phyloP scores from a whole-genome alignment of 371 early-diverging fungal species.

The Mortierella sp. region DNA sequence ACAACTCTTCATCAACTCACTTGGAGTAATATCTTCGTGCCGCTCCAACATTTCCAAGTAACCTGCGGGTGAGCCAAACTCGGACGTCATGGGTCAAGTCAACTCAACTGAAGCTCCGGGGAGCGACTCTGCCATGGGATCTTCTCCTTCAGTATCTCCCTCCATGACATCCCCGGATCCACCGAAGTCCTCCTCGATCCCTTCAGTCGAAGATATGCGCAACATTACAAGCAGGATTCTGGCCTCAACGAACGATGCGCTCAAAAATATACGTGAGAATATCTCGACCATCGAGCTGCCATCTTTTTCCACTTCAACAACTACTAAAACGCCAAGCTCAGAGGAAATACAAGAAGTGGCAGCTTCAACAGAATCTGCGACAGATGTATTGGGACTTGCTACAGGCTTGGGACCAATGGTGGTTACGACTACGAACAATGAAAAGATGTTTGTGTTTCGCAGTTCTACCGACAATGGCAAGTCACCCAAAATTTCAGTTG shows the following conservation, averaged over 20 bases:
- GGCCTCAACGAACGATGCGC: slow-evolving; percentile 17
- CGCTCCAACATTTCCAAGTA: not conserved
- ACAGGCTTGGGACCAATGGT: slow-evolving; percentile 11
- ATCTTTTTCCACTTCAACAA: not conserved
- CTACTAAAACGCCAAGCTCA: not conserved
- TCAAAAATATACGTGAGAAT: slow-evolving; percentile 37
- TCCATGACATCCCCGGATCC: not conserved
- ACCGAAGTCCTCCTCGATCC: slow-evolving; percentile 9
- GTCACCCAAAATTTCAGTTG: slow-evolving; percentile 7
- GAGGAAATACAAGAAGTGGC: slow-evolving; percentile 7
- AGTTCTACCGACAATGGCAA: slow-evolving; percentile 11
- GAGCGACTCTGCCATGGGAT: not conserved
- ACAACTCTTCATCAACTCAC: too few relatives aligned
- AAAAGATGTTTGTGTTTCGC: slow-evolving; percentile 14
- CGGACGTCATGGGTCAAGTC: slow-evolving; percentile 34
- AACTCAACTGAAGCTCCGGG: slow-evolving; percentile 25
- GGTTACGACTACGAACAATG: not conserved
- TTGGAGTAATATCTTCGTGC: not conserved
- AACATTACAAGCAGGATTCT: slow-evolving; percentile 32
- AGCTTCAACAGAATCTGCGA: not conserved
- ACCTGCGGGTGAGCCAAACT: not conserved
- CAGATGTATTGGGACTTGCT: slow-evolving; percentile 6
- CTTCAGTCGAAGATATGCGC: slow-evolving; percentile 36
- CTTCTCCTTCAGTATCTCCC: not conserved
- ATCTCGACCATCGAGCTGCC: slow-evolving; percentile 21